These are phyloP conservation scores for Huntiella decipiens DNA, from an alignment of 2,329 filamentous ascomycete species.

Conservation along the genomic window DNA sequence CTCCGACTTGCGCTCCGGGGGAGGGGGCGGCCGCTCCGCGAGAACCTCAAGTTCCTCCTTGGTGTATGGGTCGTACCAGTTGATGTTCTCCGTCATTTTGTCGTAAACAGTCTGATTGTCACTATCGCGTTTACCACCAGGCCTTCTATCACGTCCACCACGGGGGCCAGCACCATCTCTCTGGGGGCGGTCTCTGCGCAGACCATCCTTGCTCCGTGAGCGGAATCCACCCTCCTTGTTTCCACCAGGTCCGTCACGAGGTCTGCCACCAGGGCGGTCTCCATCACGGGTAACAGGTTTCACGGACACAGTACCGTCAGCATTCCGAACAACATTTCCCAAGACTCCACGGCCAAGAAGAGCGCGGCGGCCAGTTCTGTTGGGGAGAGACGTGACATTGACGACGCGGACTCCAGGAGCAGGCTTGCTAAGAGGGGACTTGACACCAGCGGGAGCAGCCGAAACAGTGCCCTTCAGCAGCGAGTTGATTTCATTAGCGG, in stretches of 20 bases:
- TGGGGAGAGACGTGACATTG: constrained; percentile 22
- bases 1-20: constrained; percentile 9
- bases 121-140: constrained; percentile 11
- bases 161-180: constrained; percentile 14
- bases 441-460: constrained; percentile 6
- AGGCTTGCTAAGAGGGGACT: not conserved
- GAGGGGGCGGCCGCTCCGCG: constrained; percentile 7
- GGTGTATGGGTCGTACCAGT: constrained; percentile 13
- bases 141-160: constrained; percentile 8
- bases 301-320: constrained; percentile 9
- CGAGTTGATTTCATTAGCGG: constrained; percentile 19
- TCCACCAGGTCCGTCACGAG: not conserved
- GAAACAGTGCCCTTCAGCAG: constrained; percentile 13
- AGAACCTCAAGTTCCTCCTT: constrained; percentile 16
- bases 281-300: constrained; percentile 1
- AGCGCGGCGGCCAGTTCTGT: constrained; percentile 14
- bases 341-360: constrained; percentile 12
- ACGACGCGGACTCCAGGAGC: constrained; percentile 18
- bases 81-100: constrained; percentile 14
- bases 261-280: constrained; percentile 3
- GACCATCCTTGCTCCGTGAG: constrained; percentile 13
- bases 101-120: constrained; percentile 15
- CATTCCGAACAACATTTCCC: constrained; percentile 9
- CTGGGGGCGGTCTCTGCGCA: constrained; percentile 11
- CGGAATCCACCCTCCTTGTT: constrained; percentile 9